These are phyloP conservation scores for Ceratocystiopsis sp. DNA, from an alignment of 2,329 filamentous ascomycete species.

Conservation along the genomic window DNA sequence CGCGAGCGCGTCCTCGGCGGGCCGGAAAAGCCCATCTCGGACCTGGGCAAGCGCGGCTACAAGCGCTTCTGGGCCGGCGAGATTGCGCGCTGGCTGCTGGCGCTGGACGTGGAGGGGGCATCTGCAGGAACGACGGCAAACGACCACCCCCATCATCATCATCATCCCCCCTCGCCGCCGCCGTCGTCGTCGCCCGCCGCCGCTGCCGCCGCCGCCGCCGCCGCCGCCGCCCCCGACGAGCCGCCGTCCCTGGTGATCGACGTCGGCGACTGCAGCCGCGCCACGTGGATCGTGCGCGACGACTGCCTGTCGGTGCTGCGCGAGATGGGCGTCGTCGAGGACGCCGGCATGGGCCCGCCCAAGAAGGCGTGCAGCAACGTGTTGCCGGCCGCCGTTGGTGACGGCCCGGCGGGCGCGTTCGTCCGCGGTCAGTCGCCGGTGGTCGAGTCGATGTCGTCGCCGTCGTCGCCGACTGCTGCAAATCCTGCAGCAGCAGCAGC, in stretches of 20 bases:
- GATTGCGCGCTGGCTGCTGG: constrained; percentile 52
- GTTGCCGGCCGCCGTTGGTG: not conserved
- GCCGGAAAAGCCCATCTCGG: constrained; percentile 83
- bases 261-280: constrained; percentile 53
- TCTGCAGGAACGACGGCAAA: no score
- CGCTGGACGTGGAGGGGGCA: no score
- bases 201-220: not conserved
- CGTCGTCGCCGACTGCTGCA: no score
- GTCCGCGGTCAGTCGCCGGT: no score
- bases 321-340: constrained; percentile 58
- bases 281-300: constrained; percentile 70
- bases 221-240: not conserved
- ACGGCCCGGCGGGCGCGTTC: no score
- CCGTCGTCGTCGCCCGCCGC: not conserved
- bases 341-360: constrained; percentile 31
- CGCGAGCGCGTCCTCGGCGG: constrained; percentile 74
- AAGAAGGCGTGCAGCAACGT: constrained; percentile 6
- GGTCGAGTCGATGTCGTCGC: no score
- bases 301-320: constrained; percentile 66
- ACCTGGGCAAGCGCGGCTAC: constrained; percentile 71
- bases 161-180: not conserved
- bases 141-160: no score
- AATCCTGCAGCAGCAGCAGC: constrained; percentile 2
- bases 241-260: constrained; percentile 35
- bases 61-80: constrained; percentile 73